phyloP scores from a whole-genome alignment of 2,329 filamentous ascomycete genomes.

The Fusarium denticulatum region DNA sequence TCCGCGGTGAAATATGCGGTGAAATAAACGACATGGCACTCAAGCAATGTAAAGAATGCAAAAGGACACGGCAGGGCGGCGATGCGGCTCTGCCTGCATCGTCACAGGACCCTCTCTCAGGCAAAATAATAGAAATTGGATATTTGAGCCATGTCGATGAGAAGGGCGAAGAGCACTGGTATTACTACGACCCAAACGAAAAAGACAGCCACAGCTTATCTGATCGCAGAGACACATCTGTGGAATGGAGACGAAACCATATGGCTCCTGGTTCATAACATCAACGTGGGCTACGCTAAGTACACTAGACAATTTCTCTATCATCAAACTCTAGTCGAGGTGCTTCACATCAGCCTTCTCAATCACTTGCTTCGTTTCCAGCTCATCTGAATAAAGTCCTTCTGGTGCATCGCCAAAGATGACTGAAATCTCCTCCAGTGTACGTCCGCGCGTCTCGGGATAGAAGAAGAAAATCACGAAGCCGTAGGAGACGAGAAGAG shows the following conservation, averaged over 20 bases:
- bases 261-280: background rate
- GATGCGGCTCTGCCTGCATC: fast-evolving
- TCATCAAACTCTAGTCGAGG: background rate
- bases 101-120: fast-evolving
- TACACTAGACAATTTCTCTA: fast-evolving
- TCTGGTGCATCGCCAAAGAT: conserved; percentile 15
- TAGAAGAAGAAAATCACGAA: conserved; percentile 19
- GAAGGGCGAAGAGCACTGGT: background rate
- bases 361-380: background rate
- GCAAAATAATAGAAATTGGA: background rate
- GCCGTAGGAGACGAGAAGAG: conserved; percentile 4
- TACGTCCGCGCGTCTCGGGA: conserved; percentile 7
- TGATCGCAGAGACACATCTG: fast-evolving
- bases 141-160: background rate
- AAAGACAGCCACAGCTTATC: background rate
- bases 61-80: background rate
- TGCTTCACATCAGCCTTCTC: conserved; percentile 19
- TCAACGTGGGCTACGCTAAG: background rate
- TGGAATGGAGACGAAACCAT: background rate
- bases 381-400: conserved; percentile 4
- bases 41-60: fast-evolving
- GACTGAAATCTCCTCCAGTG: conserved; percentile 9
- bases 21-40: background rate
- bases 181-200: fast-evolving
- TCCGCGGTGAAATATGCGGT: fast-evolving